Evolutionary conservation across 2,329 filamentous ascomycete species (phyloP), one percentile per base, ranked within the genome.

Genomic region (Septoria petroselini): DNA sequence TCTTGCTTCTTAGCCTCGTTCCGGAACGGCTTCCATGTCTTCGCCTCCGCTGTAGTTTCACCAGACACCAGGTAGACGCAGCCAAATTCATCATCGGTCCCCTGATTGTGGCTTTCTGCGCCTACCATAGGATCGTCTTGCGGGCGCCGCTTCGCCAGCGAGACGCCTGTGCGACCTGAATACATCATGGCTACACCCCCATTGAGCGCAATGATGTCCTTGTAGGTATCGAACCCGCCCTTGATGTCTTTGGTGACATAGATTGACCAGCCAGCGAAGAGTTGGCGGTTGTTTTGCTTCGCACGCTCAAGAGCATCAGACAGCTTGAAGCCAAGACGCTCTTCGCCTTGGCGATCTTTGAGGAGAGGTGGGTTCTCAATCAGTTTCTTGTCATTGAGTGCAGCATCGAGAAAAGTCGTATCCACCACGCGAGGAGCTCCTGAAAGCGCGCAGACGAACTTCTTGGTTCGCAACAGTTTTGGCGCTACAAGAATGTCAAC

Each of bases 401-500:
- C 88, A 18, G 80, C 76, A 48, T 91, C 86, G 50, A 98, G 81
- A 68, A 89, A 98, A 7, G 80, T 77, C 0, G 85, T 86, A 38
- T 83, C 83, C 46, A 97, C 79, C 35, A 97, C 80, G 1, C 80
- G 78, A 0, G 90, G 88, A 0, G 87, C 90, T 52, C 82, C 83
- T 14, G 93, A 90, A 21, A 98, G 73, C 9, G 90, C 89, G 54
- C 85, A 86, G 41, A 97, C 83, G 65, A 98, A 98, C 65, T 98
- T 98, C 66, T 88, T 83, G 0, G 93, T 98, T 30, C 93, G 85
- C 27, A 96, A 81, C 54, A 97, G 82, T 34, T 83, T 80, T 1
- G 91, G 93, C 3, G 91, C 91, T 27, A 89, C 90, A 8, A 98
- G 80, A 66, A 95, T 88, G 61, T 91, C 88, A 66, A 88, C 93